These are phyloP conservation scores for Lactarius hatsudake DNA, from an alignment of 768 basidiomycete genomes.

Conservation along the genomic window DNA sequence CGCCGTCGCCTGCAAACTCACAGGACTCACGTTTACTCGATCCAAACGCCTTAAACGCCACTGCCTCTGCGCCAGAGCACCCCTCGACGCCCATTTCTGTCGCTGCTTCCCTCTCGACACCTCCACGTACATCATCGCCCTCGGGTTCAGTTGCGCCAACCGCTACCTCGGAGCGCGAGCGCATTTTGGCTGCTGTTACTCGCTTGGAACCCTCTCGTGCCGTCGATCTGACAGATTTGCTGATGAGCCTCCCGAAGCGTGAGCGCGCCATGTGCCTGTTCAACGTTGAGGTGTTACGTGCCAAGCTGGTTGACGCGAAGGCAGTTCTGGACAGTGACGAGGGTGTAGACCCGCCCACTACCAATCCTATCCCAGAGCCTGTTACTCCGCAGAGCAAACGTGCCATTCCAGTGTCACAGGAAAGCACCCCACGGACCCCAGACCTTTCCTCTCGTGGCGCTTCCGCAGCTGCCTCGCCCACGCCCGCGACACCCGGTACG, in stretches of 20 bases:
- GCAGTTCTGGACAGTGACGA: constrained; percentile 74
- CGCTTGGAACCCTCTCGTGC: constrained; percentile 61
- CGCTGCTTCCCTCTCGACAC: constrained; percentile 70
- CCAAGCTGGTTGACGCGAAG: constrained; percentile 80
- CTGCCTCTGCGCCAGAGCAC: constrained; percentile 87
- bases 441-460: constrained; percentile 73
- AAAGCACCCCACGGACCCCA: constrained; percentile 68
- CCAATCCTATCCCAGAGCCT: constrained; percentile 39
- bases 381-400: constrained; percentile 62
- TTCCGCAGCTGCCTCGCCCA: constrained; percentile 67
- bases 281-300: constrained; percentile 73
- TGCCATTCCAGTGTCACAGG: constrained; percentile 33
- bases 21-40: constrained; percentile 74
- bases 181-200: constrained; percentile 63
- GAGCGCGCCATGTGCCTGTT: constrained; percentile 91
- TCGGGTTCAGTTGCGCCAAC: constrained; percentile 55
- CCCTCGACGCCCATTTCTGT: constrained; percentile 84
- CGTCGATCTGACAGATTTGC: constrained; percentile 65
- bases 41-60: constrained; percentile 59
- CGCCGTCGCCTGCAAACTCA: constrained; percentile 55
- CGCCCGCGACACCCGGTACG: constrained; percentile 58
- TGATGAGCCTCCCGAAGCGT: constrained; percentile 84
- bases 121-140: constrained; percentile 82
- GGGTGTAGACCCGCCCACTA: constrained; percentile 42
- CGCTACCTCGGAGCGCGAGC: constrained; percentile 61